These are phyloP conservation scores for Albugo candida DNA, from an alignment of 352 stramenopile species.

Conservation along the genomic window DNA sequence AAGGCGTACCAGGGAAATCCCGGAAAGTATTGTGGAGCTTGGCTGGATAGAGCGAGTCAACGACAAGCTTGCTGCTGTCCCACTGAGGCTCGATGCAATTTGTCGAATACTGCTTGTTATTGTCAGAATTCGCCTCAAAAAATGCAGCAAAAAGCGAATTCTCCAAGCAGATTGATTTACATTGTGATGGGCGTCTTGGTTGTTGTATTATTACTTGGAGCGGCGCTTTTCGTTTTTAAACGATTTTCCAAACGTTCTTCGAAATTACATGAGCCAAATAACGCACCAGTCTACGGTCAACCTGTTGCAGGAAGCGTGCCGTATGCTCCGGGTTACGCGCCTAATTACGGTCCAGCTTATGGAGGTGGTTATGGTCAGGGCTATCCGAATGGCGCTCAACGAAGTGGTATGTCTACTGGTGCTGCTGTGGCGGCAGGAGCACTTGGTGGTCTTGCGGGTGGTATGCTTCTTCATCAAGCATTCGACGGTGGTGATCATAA, in stretches of 20 bases:
- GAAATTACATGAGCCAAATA: slow-evolving; percentile 1
- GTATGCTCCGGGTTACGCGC: slow-evolving; percentile 21
- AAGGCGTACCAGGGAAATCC: slow-evolving; percentile 20
- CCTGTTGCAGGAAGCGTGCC: slow-evolving; percentile 14
- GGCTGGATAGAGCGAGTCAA: slow-evolving; percentile 18
- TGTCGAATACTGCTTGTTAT: slow-evolving; percentile 17
- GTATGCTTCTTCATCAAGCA: slow-evolving; percentile 8
- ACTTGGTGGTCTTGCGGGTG: slow-evolving; percentile 7
- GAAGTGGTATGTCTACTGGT: slow-evolving; percentile 7
- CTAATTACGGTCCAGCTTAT: slow-evolving; percentile 17
- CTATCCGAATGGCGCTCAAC: slow-evolving; percentile 3
- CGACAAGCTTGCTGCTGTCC: slow-evolving; percentile 35
- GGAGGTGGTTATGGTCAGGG: slow-evolving; percentile 1
- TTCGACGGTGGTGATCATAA: slow-evolving; percentile 7
- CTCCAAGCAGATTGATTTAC: slow-evolving; percentile 12
- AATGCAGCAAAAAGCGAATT: slow-evolving; percentile 7
- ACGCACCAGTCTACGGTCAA: slow-evolving; percentile 5
- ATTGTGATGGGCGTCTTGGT: slow-evolving; percentile 14
- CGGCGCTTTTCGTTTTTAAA: slow-evolving; percentile 12
- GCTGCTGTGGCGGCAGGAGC: slow-evolving; percentile 8
- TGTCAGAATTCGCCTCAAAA: slow-evolving; percentile 17
- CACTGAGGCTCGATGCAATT: slow-evolving; percentile 14
- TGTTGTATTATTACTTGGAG: slow-evolving; percentile 14
- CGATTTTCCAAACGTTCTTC: slow-evolving; percentile 16
- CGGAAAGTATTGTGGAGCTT: slow-evolving; percentile 31